A percentile compares a stretch with the other conserved stretches of the same genome.
Evolutionary conservation across 2,329 filamentous ascomycete species (phyloP).

Genomic region (Aspergillus vadensis): DNA sequence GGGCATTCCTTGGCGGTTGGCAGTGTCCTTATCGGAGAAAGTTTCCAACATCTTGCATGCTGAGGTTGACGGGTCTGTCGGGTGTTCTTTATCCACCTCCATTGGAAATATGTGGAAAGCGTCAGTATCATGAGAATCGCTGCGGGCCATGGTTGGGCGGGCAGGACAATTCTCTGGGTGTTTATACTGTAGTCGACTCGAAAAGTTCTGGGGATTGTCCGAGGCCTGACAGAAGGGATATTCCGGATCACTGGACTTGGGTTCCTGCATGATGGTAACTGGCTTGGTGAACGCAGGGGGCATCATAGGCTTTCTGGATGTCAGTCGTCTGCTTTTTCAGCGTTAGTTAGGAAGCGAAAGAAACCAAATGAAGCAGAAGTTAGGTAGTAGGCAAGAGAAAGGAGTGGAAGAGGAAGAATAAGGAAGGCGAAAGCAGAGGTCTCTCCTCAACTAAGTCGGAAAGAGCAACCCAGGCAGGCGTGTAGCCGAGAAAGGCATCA

Average conservation of each 20-base stretch:
- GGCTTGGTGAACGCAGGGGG: background rate
- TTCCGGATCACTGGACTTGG: background rate
- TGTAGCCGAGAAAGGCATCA: conserved; percentile 1
- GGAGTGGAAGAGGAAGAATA: background rate
- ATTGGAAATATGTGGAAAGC: conserved; percentile 7
- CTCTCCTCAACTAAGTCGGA: background rate
- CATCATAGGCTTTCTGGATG: background rate
- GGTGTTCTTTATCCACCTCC: background rate
- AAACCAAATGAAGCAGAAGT: too few relatives aligned
- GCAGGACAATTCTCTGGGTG: background rate
- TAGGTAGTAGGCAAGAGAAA: background rate
- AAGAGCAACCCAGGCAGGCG: conserved; percentile 9
- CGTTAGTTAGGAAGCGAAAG: background rate
- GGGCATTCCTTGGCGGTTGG: too few relatives aligned
- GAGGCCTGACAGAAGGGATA: background rate
- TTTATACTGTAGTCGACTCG: background rate
- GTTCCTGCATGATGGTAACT: background rate
- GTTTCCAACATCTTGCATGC: background rate
- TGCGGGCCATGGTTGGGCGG: background rate
- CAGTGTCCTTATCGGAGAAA: background rate
- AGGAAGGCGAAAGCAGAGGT: background rate
- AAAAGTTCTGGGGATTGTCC: background rate
- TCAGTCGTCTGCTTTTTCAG: background rate
- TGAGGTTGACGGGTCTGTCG: background rate
- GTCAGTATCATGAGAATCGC: conserved; percentile 2